These are phyloP conservation scores for Cylindrotheca fusiformis DNA, from an alignment of 108 stramenopile species.

Conservation along the genomic window DNA sequence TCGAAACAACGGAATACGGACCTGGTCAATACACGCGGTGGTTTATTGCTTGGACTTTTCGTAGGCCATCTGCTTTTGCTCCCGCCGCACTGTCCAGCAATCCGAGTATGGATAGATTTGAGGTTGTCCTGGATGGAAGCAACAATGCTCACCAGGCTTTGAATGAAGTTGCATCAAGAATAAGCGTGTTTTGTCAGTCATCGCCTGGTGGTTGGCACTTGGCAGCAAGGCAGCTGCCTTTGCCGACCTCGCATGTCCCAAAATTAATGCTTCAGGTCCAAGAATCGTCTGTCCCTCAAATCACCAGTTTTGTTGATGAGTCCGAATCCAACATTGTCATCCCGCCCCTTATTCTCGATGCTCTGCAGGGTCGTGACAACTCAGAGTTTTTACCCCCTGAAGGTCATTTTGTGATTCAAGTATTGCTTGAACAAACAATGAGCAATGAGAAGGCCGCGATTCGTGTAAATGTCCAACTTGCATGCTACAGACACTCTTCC, in stretches of 20 bases:
- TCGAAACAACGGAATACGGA: constrained; percentile 75
- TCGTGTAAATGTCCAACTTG: constrained; percentile 37
- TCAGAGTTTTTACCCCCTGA: constrained; percentile 40
- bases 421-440: constrained; percentile 12
- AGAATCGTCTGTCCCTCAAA: constrained; percentile 14
- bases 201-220: constrained; percentile 32
- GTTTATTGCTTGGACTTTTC: constrained; percentile 91
- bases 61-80: constrained; percentile 27
- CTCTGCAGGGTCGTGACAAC: constrained; percentile 7
- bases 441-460: constrained; percentile 3
- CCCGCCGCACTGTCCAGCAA: neutral
- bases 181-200: constrained; percentile 31
- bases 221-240: neutral
- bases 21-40: constrained; percentile 86
- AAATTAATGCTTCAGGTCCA: constrained; percentile 2
- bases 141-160: neutral
- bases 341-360: constrained; percentile 9
- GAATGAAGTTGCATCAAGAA: constrained; percentile 30
- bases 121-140: neutral
- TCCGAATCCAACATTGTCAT: constrained; percentile 2
- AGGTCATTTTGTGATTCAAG: constrained; percentile 59
- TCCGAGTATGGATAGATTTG: constrained; percentile 11
- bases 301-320: constrained; percentile 23
- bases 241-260: neutral
- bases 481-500: constrained; percentile 53